A percentile compares a stretch with the other conserved stretches of the same genome.
phyloP scores from a whole-genome alignment of 371 early-diverging fungal species.

The Cokeromyces recurvatus region DNA sequence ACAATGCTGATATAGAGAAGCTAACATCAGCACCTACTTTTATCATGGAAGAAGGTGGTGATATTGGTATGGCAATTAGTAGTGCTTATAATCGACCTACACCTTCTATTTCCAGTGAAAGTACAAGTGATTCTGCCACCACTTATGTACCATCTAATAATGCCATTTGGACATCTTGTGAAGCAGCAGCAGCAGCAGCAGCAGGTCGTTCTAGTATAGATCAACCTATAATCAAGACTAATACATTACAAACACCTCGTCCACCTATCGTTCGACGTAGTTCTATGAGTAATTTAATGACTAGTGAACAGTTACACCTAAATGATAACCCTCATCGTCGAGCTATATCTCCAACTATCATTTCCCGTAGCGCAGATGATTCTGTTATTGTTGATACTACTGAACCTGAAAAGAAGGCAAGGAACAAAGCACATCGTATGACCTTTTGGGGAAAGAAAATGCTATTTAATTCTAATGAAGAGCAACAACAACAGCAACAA shows the following conservation, averaged over 20 bases:
- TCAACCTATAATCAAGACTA: neutral
- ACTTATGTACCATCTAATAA: neutral
- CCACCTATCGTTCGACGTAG: slow-evolving; percentile 32
- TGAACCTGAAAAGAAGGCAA: slow-evolving; percentile 32
- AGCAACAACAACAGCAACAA: neutral
- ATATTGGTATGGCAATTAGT: slow-evolving; percentile 1
- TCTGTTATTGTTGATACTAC: slow-evolving; percentile 1
- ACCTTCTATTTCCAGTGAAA: slow-evolving; percentile 18
- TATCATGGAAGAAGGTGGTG: neutral
- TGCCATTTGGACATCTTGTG: slow-evolving; percentile 7
- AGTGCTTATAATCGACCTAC: neutral
- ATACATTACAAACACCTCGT: slow-evolving; percentile 24
- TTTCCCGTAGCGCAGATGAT: neutral
- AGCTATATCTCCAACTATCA: slow-evolving; percentile 13
- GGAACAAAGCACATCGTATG: slow-evolving; percentile 46
- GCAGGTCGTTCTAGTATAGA: slow-evolving; percentile 7
- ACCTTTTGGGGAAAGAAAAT: slow-evolving; percentile 50
- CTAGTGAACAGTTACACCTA: neutral
- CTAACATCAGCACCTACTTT: slow-evolving; percentile 7
- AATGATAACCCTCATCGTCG: slow-evolving; percentile 2
- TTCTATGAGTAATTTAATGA: slow-evolving; percentile 34
- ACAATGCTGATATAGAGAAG: slow-evolving; percentile 19
- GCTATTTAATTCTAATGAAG: slow-evolving; percentile 19
- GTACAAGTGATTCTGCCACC: slow-evolving; percentile 1
- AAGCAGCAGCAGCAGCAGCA: too few relatives aligned